Percentiles rank a stretch among this genome's conserved stretches.
Evolutionary conservation across 768 basidiomycete species (phyloP).

Genomic region (Pisolithus marmoratus): DNA sequence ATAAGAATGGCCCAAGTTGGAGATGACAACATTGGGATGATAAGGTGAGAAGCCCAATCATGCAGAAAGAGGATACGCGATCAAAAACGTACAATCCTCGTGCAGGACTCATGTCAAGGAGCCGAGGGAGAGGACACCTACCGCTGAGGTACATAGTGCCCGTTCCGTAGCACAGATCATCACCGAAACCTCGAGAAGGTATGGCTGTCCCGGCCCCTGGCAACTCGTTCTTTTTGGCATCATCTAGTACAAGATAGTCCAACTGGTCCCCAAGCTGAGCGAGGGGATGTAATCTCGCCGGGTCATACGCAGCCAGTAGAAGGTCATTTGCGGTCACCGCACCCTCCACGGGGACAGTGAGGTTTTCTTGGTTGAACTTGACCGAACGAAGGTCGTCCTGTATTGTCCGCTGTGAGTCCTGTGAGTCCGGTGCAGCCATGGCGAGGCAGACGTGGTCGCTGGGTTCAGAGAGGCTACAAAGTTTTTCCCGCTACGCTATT

Average conservation of each 20-base stretch:
- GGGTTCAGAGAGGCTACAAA: slow-evolving; percentile 12
- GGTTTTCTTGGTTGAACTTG: slow-evolving; percentile 37
- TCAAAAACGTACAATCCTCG: slow-evolving; percentile 41
- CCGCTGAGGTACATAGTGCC: slow-evolving; percentile 98
- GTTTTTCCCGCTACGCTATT: slow-evolving; percentile 30
- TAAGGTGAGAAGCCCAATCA: slow-evolving; percentile 58
- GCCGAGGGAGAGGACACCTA: slow-evolving; percentile 66
- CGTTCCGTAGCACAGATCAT: slow-evolving; percentile 98
- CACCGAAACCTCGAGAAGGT: slow-evolving; percentile 95
- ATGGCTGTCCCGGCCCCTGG: slow-evolving; percentile 89
- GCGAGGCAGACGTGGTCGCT: slow-evolving; percentile 10
- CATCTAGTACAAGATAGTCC: slow-evolving; percentile 93
- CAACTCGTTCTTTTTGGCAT: slow-evolving; percentile 89
- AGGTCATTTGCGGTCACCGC: slow-evolving; percentile 82
- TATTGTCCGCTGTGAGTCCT: slow-evolving; percentile 31
- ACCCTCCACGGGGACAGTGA: slow-evolving; percentile 39
- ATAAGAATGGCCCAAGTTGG: slow-evolving; percentile 20
- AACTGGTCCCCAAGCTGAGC: slow-evolving; percentile 89
- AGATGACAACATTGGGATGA: slow-evolving; percentile 45
- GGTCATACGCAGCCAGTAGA: slow-evolving; percentile 84
- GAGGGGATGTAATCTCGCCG: slow-evolving; percentile 88
- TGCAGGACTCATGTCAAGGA: slow-evolving; percentile 40
- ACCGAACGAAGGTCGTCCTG: slow-evolving; percentile 45
- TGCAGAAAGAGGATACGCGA: slow-evolving; percentile 40
- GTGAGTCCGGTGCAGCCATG: slow-evolving; percentile 26